Evolutionary conservation across 2,329 filamentous ascomycete genomes (phyloP).

Genomic region (Xylaria sp.): DNA sequence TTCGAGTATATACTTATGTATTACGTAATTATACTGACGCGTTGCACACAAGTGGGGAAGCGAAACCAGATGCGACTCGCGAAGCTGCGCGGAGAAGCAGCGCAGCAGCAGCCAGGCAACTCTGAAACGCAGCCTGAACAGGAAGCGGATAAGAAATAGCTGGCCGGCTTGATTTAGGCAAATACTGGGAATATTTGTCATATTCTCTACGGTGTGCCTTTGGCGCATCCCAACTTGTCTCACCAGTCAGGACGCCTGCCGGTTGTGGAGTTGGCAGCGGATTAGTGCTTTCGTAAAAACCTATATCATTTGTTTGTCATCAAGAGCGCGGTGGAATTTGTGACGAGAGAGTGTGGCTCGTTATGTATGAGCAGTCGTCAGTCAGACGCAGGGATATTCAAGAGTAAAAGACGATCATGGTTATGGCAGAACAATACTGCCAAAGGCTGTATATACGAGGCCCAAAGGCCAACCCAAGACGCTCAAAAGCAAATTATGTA

Average conservation of each 20-base stretch:
- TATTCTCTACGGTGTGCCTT: background rate
- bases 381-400: background rate
- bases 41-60: constrained; percentile 69
- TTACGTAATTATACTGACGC: constrained; percentile 11
- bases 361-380: background rate
- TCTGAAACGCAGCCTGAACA: constrained; percentile 23
- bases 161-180: background rate
- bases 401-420: constrained; percentile 6
- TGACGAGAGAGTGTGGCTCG: background rate
- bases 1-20: background rate
- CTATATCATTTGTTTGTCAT: background rate
- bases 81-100: constrained; percentile 42
- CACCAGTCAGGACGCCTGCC: too few species aligned
- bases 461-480: constrained; percentile 14
- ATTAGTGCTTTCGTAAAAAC: background rate
- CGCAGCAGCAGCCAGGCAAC: constrained; percentile 18
- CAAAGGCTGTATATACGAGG: constrained; percentile 37
- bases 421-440: constrained; percentile 27
- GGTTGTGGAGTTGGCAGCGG: background rate
- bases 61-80: constrained; percentile 73
- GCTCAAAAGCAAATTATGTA: constrained; percentile 25
- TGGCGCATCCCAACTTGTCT: background rate
- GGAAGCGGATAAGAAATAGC: background rate
- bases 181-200: background rate
- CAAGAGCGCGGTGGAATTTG: background rate